Evolutionary conservation across 2,329 filamentous ascomycete genomes (phyloP), one percentile per base, ranked within the genome.

Genomic region (Corynespora cassiicola): DNA sequence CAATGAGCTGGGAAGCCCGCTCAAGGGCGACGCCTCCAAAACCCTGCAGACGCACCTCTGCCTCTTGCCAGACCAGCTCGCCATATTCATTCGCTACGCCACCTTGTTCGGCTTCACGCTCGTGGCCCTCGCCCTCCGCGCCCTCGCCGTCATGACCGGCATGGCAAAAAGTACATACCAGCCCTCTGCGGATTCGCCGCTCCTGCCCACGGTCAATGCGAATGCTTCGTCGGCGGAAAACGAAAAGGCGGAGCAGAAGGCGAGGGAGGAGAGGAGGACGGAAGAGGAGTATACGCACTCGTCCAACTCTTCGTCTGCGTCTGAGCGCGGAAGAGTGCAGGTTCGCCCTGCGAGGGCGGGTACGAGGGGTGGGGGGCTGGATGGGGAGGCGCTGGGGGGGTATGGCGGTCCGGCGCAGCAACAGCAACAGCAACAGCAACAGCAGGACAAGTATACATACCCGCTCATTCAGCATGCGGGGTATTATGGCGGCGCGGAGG

Each of bases 11-110:
- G 68, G 67, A 2, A 56, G 52, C n/a, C 45, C 62, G 2, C 29
- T 63, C 15, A 40, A 34, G 3, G 34, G 66, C 72, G 30, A 82
- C 76, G 33, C 31, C 37, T 63, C 45, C 48, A 47, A 52, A 4
- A 96, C 92, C 0, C 70, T 96, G 3, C 89, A 97, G 69, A 94
- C 88, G 1, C 88, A 95, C 50, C 80, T 97, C 2, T 99, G 94
- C 63, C 79, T 99, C 2, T 77, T 97, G 7, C 94, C 94, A 0
- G 90, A 92, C 65, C 90, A 96, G 66, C 75, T 96, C 8, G 80
- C 80, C 32, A 91, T 90, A 6, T 95, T 92, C 68, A 82, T 94
- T 45, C 80, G 81, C 39, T 99, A 99, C 62, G 81, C 76, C 21
- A 72, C 79, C 18, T 75, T 94, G 11, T 73, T 86, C 1, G 75